phyloP scores from a whole-genome alignment of 768 basidiomycete genomes.

The Gyrodon lividus region DNA sequence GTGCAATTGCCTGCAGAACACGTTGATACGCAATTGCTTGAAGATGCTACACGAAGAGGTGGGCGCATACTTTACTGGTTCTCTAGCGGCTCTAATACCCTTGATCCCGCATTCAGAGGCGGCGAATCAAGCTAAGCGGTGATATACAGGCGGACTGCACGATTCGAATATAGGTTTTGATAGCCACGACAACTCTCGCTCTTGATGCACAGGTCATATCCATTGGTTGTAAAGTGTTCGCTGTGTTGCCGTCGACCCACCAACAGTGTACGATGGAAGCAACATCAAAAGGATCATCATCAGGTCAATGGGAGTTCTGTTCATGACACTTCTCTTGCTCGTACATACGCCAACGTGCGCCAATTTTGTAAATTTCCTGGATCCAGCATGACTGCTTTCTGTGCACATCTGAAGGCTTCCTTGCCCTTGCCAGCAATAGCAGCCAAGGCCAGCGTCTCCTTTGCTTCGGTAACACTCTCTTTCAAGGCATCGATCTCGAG shows the following conservation, averaged over 20 bases:
- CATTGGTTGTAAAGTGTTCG: not conserved
- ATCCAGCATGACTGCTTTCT: conserved; percentile 60
- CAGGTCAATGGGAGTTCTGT: conserved; percentile 6
- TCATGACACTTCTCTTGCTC: conserved; percentile 28
- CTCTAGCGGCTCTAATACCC: conserved; percentile 1
- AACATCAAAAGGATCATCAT: not conserved
- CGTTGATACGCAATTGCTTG: conserved; percentile 92
- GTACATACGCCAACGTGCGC: conserved; percentile 59
- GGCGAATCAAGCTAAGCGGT: conserved; percentile 40
- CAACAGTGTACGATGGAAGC: not conserved
- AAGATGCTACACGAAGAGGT: conserved; percentile 98
- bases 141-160: conserved; percentile 3
- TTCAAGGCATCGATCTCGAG: conserved; percentile 34
- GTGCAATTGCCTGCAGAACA: conserved; percentile 91
- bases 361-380: conserved; percentile 50
- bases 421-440: conserved; percentile 42
- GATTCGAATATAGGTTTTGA: not conserved
- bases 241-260: not conserved
- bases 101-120: conserved; percentile 33
- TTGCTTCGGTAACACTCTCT: conserved; percentile 37
- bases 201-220: not conserved
- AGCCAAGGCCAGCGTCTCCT: conserved; percentile 46
- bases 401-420: conserved; percentile 46
- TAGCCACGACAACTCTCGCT: not conserved
- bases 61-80: conserved; percentile 12